Evolutionary conservation across 148 eudicot genomes (phyloP).

Genomic region (Silene conica): DNA sequence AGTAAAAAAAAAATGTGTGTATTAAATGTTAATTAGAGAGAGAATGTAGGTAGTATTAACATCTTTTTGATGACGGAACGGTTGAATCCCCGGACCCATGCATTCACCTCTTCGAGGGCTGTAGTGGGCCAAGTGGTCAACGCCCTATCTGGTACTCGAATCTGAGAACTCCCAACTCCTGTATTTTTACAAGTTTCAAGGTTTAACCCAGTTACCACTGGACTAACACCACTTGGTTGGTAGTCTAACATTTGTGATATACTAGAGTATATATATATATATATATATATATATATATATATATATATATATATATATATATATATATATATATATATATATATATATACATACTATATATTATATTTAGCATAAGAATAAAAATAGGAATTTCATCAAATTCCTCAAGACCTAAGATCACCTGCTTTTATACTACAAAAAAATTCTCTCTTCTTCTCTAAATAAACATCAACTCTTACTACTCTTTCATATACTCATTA

Average conservation of each 20-base stretch:
- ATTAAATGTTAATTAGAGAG: background rate
- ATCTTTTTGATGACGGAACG: too few relatives aligned
- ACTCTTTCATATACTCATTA: conserved; percentile 2
- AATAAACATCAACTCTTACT: conserved; percentile 1
- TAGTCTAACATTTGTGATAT: background rate
- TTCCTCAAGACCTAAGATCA: conserved; percentile 21
- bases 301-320: too few relatives aligned
- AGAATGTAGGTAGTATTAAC: background rate
- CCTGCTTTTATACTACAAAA: conserved; percentile 25
- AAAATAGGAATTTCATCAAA: conserved; percentile 29
- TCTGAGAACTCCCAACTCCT: too few relatives aligned
- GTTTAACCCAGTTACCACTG: too few relatives aligned
- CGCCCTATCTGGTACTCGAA: too few relatives aligned
- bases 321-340: conserved; percentile 5
- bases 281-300: too few relatives aligned
- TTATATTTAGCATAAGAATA: conserved; percentile 16
- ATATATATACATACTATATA: conserved; percentile 13
- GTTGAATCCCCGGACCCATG: too few relatives aligned
- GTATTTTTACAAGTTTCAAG: too few relatives aligned
- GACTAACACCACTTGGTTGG: too few relatives aligned
- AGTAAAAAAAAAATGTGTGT: background rate
- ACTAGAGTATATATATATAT: background rate
- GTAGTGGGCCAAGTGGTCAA: too few relatives aligned
- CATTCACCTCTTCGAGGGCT: too few relatives aligned
- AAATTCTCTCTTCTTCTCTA: conserved; percentile 24